phyloP scores from a whole-genome alignment of 306 rosid species.

The Cicer arietinum region DNA sequence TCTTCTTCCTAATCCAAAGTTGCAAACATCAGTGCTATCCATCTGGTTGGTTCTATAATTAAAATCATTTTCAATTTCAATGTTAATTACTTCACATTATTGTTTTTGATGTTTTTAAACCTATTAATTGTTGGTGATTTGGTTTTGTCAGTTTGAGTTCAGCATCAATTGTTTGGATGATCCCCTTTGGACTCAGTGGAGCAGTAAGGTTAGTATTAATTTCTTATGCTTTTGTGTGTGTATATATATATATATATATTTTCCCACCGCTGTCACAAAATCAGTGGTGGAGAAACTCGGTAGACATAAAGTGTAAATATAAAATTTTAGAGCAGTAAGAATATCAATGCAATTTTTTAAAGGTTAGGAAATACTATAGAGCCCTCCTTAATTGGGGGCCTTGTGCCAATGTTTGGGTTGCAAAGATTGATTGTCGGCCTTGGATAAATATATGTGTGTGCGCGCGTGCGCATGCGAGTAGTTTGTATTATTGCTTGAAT shows the following conservation, averaged over 20 bases:
- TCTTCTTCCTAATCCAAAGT: conserved; percentile 66
- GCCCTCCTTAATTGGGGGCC: no score
- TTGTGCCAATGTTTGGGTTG: no score
- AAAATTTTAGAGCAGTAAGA: no score
- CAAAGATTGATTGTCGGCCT: no score
- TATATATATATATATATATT: no score
- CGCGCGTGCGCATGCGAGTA: background rate
- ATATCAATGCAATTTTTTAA: no score
- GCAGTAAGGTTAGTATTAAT: conserved; percentile 64
- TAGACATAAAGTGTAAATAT: no score
- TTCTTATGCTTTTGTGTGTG: background rate
- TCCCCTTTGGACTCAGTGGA: conserved; percentile 74
- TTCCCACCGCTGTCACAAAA: no score
- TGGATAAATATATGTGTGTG: background rate
- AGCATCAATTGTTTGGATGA: conserved; percentile 59
- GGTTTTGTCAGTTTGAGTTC: conserved; percentile 65
- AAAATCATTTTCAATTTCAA: background rate
- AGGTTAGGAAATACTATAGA: no score
- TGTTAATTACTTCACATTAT: background rate
- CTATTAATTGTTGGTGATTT: background rate
- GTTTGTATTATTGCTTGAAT: background rate
- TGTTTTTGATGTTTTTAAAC: background rate
- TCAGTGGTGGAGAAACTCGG: no score
- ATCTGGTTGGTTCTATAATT: conserved; percentile 52
- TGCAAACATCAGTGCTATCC: conserved; percentile 75